Evolutionary conservation across 2,329 filamentous ascomycete genomes (phyloP).

Genomic region (Fusarium xyrophilum): DNA sequence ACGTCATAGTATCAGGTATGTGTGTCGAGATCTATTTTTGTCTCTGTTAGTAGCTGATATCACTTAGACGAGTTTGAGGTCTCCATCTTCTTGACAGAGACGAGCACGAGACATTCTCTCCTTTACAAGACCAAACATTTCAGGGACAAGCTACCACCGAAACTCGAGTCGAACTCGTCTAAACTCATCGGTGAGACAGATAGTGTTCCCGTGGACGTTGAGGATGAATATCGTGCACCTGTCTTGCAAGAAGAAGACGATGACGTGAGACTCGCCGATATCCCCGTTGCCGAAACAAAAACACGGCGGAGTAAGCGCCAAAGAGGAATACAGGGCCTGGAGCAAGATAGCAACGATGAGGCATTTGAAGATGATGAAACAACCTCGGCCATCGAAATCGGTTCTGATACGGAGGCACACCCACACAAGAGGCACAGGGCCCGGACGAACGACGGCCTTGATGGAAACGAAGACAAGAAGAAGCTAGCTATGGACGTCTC

Average conservation of each 20-base stretch:
- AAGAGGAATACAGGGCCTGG: conserved; percentile 37
- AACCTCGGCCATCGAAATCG: conserved; percentile 48
- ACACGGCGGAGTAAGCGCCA: conserved; percentile 43
- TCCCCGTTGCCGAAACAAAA: conserved; percentile 40
- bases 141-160: conserved; percentile 60
- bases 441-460: conserved; percentile 42
- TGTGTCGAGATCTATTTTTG: not conserved
- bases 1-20: conserved; percentile 80
- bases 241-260: conserved; percentile 60
- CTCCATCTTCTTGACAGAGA: conserved; percentile 90
- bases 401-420: conserved; percentile 51
- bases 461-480: conserved; percentile 77
- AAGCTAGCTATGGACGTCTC: conserved; percentile 84
- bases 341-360: conserved; percentile 45
- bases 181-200: conserved; percentile 65
- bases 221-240: conserved; percentile 48
- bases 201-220: conserved; percentile 61
- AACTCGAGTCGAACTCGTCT: conserved; percentile 66
- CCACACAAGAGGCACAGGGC: conserved; percentile 55
- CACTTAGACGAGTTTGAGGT: conserved; percentile 89
- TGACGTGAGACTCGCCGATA: conserved; percentile 47
- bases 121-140: conserved; percentile 86
- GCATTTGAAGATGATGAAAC: conserved; percentile 47
- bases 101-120: conserved; percentile 82
- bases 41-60: conserved; percentile 22